Percentiles rank a stretch among this genome's conserved stretches.
phyloP scores from a whole-genome alignment of 345 rosid species.

The Eutrema yunnanense region DNA sequence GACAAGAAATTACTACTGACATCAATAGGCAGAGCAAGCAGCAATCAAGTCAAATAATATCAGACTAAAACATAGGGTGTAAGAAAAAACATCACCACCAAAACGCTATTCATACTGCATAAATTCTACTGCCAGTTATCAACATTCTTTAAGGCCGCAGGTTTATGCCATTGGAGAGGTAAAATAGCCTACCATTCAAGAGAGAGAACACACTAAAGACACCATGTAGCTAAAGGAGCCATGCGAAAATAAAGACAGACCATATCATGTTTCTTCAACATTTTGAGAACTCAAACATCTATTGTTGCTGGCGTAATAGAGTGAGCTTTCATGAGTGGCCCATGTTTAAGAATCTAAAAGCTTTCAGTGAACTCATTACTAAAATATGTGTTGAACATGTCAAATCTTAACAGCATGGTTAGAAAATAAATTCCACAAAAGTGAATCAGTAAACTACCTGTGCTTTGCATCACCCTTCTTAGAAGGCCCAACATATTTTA shows the following conservation, averaged over 20 bases:
- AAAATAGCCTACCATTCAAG: background rate
- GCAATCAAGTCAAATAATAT: background rate
- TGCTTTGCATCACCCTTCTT: slow-evolving; percentile 45
- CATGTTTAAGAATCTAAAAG: background rate
- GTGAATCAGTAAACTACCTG: slow-evolving; percentile 44
- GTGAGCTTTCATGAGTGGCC: background rate
- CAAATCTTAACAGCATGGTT: background rate
- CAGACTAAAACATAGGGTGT: too few species aligned
- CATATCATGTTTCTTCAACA: background rate
- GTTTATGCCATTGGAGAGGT: too few species aligned
- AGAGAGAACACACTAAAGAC: background rate
- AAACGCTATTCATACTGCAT: too few species aligned
- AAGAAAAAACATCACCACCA: too few species aligned
- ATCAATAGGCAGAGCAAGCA: background rate
- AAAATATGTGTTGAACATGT: background rate
- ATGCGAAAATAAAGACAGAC: background rate
- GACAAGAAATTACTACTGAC: background rate
- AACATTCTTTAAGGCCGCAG: too few species aligned
- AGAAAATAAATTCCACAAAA: background rate
- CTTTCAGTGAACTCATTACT: background rate
- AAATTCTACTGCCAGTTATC: too few species aligned
- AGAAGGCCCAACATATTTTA: slow-evolving; percentile 72
- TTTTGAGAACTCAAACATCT: background rate
- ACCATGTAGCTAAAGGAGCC: background rate
- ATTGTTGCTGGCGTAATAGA: background rate